These are phyloP conservation scores for Phytophthora pinifolia DNA, from an alignment of 352 stramenopile species.

Conservation along the genomic window DNA sequence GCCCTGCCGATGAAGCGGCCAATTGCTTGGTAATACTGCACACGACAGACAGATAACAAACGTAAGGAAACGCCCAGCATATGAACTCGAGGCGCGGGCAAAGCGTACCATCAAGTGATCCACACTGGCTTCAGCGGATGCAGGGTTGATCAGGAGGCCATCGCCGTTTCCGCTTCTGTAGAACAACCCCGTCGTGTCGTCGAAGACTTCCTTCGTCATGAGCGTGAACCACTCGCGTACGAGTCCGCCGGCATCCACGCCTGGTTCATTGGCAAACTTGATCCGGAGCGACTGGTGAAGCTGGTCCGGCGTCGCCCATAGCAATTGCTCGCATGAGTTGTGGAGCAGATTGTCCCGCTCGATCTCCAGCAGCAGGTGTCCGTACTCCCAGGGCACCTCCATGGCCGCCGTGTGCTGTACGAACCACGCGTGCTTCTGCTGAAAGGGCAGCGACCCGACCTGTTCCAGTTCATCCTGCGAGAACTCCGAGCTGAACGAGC, in stretches of 20 bases:
- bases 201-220: conserved; percentile 90
- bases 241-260: conserved; percentile 90
- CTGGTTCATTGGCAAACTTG: conserved; percentile 90
- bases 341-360: conserved; percentile 87
- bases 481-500: conserved; percentile 64
- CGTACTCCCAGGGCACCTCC: conserved; percentile 87
- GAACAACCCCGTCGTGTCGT: conserved; percentile 83
- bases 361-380: conserved; percentile 86
- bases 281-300: conserved; percentile 88
- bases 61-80: conserved; percentile 7
- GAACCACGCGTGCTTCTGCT: conserved; percentile 90
- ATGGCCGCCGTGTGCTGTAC: conserved; percentile 84
- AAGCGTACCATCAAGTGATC: conserved; percentile 85
- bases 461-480: conserved; percentile 72
- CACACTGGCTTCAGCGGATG: conserved; percentile 78
- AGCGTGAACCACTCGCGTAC: conserved; percentile 92
- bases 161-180: conserved; percentile 72
- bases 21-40: conserved; percentile 87
- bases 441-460: conserved; percentile 69
- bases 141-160: conserved; percentile 84
- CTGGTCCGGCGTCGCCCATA: conserved; percentile 82
- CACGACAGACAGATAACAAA: conserved; percentile 4
- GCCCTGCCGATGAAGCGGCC: conserved; percentile 86
- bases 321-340: conserved; percentile 87
- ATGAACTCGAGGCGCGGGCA: no score